Evolutionary conservation across 306 rosid genomes (phyloP).

Genomic region (Ceratonia siliqua): DNA sequence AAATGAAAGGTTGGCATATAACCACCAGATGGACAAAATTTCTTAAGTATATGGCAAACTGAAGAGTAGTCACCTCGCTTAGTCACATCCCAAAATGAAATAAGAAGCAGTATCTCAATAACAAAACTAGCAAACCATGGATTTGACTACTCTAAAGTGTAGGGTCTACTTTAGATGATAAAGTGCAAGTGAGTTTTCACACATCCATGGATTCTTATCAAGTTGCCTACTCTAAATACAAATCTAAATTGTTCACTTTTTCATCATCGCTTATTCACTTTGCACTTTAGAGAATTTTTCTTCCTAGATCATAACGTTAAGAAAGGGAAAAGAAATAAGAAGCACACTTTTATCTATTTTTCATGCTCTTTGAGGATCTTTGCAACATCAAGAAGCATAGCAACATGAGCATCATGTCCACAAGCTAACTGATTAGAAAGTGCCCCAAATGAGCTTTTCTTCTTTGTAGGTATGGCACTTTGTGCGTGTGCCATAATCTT

Average conservation of each 20-base stretch:
- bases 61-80: neutral
- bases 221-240: neutral
- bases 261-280: neutral
- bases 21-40: neutral
- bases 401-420: conserved; percentile 93
- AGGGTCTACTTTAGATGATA: neutral
- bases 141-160: neutral
- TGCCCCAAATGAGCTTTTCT: neutral
- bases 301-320: neutral
- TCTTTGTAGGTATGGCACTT: neutral
- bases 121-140: neutral
- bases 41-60: neutral
- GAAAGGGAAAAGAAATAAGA: neutral
- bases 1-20: too few relatives aligned
- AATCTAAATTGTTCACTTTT: neutral
- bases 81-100: neutral
- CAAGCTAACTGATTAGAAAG: too few relatives aligned
- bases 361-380: conserved; percentile 67
- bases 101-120: neutral
- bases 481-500: neutral
- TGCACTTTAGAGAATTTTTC: neutral
- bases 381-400: conserved; percentile 94
- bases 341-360: conserved; percentile 47
- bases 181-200: neutral
- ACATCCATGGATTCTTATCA: too few relatives aligned